Base-by-base conservation (phyloP, 805 yeast genomes). In the Pichia occidentalis region DNA sequence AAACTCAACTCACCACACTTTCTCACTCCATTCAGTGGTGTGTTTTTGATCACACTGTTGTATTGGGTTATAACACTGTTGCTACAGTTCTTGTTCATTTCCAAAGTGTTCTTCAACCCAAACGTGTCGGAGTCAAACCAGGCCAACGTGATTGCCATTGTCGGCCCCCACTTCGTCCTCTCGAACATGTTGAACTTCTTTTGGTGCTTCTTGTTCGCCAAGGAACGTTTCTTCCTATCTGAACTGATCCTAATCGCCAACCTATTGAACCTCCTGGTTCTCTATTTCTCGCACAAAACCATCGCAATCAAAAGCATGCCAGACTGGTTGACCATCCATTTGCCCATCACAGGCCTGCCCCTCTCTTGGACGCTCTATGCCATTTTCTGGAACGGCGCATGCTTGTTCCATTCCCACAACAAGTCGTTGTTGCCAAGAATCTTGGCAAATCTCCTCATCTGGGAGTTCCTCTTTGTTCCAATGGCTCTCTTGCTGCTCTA, bases 321-420 rank as follows among this genome's bases (percentile, higher is more conserved):
- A 37, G 67, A 65, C 43, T 77, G 79, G 73, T 45, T 76, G 22
- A 59, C 75, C 26, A 64, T 82, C 36, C 94, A 85, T 59, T 60
- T 77, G 47, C 71, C 90, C 12, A 68, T 70, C 11, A 70, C 76
- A 8, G 85, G 88, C 0, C 48, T 83, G 50, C 94, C 95, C 11
- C 57, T 82, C 39, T 67, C 82, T 23, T 85, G 95, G 95, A 60
- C 79, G 25, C 55, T 81, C 42, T 82, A 77, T 52, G 79, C 77
- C 18, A 55, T 85, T 26, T 81, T 84, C 65, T 85, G 95, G 95
- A 82, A 81, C 53, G 94, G 94, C 32, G 87, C 94, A 2, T 80
- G 80, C 21, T 56, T 80, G 54, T 73, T 79, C 62, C 82, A 79
- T 43, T 73, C 81, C 10, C 71, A 71, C 39, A 70, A 72, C 49